Base-by-base conservation (phyloP, 495 filamentous ascomycete species). In the Podospora comata region DNA sequence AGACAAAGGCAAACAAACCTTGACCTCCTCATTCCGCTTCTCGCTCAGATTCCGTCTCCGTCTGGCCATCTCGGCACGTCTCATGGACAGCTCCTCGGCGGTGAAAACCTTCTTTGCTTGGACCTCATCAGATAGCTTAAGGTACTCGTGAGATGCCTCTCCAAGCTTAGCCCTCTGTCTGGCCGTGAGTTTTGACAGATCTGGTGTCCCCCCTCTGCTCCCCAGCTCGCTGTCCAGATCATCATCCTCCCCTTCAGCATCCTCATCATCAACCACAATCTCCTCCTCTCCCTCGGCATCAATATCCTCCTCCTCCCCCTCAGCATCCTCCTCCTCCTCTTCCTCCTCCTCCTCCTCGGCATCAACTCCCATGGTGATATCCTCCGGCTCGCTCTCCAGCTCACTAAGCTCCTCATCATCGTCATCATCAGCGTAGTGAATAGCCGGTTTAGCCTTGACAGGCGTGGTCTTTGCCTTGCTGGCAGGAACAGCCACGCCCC, bases 11-110 rank as follows among this genome's bases (percentile, higher is more conserved):
- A 19, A 6, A 66, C 74, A 58, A 81, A 93, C 94, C 88, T 99
- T 99, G 81, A 98, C 96, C 82, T 99, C 96, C 75, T 99, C 96
- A 67, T 97, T 95, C 28, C 95, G 91, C 84, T 97, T 97, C 76
- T 98, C 95, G 70, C 91, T 95, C n/a, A 99, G 85, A 71, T 98
- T 97, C 77, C 97, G 96, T 62, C 95, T 83, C 39, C 95, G 89
- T 19, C 95, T 85, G 28, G 95, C 95, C 95, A 99, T 99, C 78
- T 99, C 95, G 6, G 92, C 91, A 56, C 95, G 87, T 19, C 96
- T 89, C 91, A 98, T 97, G 44, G 92, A 92, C 66, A 96, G 88
- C 74, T 99, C 96, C 75, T 98, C 95, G 0, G 92, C 94, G 0
- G 94, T 97, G 55, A 98, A 82, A 73, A 90, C 87, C 74, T 96